phyloP scores from a whole-genome alignment of 306 rosid genomes.

The Castanea sativa region DNA sequence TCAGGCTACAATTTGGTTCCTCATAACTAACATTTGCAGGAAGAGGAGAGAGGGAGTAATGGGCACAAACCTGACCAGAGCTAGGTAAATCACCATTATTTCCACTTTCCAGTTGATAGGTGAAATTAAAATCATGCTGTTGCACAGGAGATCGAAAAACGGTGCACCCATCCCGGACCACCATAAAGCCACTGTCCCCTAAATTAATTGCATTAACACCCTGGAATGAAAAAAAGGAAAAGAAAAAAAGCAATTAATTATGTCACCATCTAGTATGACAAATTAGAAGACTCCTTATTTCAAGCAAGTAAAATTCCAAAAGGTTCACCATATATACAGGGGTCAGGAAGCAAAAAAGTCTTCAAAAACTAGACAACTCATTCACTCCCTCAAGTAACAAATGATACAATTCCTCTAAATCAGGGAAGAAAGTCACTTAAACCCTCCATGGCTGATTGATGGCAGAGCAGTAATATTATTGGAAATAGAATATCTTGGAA shows the following conservation, averaged over 20 bases:
- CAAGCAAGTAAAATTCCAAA: neutral
- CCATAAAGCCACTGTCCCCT: conserved; percentile 99
- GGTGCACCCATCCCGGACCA: conserved; percentile 89
- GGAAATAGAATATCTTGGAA: neutral
- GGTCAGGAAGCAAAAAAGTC: neutral
- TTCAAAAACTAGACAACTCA: neutral
- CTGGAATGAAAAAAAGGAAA: conserved; percentile 34
- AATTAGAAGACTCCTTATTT: neutral
- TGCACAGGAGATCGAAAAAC: conserved; percentile 90
- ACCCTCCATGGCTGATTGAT: neutral
- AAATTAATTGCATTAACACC: conserved; percentile 89
- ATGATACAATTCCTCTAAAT: neutral
- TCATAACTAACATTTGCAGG: neutral
- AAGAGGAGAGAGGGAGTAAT: neutral
- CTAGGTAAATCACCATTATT: conserved; percentile 86
- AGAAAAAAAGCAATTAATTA: conserved; percentile 15
- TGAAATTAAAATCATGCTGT: conserved; percentile 97
- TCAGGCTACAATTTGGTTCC: neutral
- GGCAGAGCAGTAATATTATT: neutral
- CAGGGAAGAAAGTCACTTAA: neutral
- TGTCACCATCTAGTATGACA: conserved; percentile 4
- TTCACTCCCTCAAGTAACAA: neutral
- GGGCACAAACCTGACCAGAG: conserved; percentile 84
- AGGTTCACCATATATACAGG: neutral
- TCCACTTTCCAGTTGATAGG: conserved; percentile 85